phyloP scores from a whole-genome alignment of 2,329 filamentous ascomycete genomes.

The Aschersonia sp. region DNA sequence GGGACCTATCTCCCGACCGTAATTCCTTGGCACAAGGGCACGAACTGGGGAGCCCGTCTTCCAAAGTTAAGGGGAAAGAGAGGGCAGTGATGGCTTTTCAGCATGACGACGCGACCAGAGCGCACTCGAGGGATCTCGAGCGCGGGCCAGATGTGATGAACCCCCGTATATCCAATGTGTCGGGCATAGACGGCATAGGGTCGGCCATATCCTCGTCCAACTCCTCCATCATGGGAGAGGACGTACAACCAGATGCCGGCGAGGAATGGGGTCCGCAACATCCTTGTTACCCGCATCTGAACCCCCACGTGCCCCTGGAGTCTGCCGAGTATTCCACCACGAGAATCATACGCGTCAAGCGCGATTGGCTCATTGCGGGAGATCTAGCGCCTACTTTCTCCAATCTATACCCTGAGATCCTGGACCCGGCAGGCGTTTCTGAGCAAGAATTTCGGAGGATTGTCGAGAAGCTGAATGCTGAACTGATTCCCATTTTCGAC shows the following conservation, averaged over 20 bases:
- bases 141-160: slow-evolving; percentile 32
- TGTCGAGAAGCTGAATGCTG: slow-evolving; percentile 68
- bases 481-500: slow-evolving; percentile 64
- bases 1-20: not conserved
- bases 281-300: slow-evolving; percentile 86
- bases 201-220: slow-evolving; percentile 41
- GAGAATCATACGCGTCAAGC: slow-evolving; percentile 77
- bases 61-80: slow-evolving; percentile 34
- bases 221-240: slow-evolving; percentile 49
- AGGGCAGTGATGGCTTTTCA: slow-evolving; percentile 30
- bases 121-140: slow-evolving; percentile 38
- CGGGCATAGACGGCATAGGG: slow-evolving; percentile 35
- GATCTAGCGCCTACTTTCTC: slow-evolving; percentile 89
- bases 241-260: slow-evolving; percentile 51
- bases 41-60: not conserved
- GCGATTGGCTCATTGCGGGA: slow-evolving; percentile 83
- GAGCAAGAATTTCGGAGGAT: slow-evolving; percentile 79
- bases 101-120: slow-evolving; percentile 17
- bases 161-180: slow-evolving; percentile 31
- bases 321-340: slow-evolving; percentile 65
- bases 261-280: slow-evolving; percentile 88
- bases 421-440: slow-evolving; percentile 67
- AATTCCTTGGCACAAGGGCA: not conserved
- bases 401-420: slow-evolving; percentile 89
- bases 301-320: slow-evolving; percentile 72